These are phyloP conservation scores for Capronia epimyces DNA, from an alignment of 2,329 filamentous ascomycete genomes.

Conservation along the genomic window DNA sequence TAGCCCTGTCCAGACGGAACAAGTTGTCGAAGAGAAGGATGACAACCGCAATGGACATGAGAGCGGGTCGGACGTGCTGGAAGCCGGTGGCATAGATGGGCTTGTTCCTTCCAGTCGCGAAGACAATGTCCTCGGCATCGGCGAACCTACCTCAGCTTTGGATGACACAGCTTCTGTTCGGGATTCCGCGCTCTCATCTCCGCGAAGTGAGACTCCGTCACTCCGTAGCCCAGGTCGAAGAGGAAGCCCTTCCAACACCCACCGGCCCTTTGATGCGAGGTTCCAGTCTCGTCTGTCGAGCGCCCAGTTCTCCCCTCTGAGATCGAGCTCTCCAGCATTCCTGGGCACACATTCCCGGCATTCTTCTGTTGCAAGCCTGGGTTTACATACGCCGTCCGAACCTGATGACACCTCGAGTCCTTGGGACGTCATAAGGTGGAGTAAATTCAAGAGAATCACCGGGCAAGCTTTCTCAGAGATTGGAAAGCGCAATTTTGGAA, in stretches of 20 bases:
- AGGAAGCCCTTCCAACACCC: conserved; percentile 70
- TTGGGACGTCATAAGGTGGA: conserved; percentile 98
- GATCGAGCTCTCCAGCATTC: conserved; percentile 72
- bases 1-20: conserved; percentile 6
- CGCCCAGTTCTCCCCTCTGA: conserved; percentile 51
- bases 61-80: background rate
- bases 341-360: conserved; percentile 72
- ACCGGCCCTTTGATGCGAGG: conserved; percentile 87
- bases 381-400: conserved; percentile 53
- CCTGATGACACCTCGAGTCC: conserved; percentile 69
- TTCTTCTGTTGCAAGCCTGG: conserved; percentile 68
- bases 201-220: conserved; percentile 29
- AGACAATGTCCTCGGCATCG: conserved; percentile 42
- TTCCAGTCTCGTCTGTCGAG: conserved; percentile 82
- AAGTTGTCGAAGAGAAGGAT: conserved; percentile 22
- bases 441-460: conserved; percentile 81
- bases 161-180: conserved; percentile 77
- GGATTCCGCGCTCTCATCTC: conserved; percentile 55
- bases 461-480: conserved; percentile 86
- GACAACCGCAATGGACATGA: conserved; percentile 21
- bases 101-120: conserved; percentile 3
- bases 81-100: conserved; percentile 6
- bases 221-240: conserved; percentile 55
- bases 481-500: conserved; percentile 86
- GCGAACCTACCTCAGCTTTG: conserved; percentile 68